Percentiles rank a stretch among this genome's conserved stretches.
Conservation (phyloP, 2,329 filamentous ascomycete species). For the Neophaeococcomyces mojaviensis region DNA sequence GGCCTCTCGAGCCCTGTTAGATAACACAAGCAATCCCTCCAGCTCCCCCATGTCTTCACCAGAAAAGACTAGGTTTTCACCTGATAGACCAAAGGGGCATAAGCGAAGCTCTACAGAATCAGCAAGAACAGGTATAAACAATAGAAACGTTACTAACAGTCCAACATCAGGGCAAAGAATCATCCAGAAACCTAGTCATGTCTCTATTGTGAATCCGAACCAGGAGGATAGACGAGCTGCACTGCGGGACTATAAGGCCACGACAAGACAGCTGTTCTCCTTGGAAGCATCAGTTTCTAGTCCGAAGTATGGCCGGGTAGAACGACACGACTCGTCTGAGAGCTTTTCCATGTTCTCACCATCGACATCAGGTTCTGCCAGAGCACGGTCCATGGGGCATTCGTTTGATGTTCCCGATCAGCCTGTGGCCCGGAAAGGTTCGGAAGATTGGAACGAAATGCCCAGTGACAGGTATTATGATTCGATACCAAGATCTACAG, state of each 20-base stretch:
- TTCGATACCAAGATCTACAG: constrained; percentile 1
- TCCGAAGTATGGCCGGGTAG: constrained; percentile 31
- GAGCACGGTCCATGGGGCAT: constrained; percentile 44
- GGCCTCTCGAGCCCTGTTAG: constrained; percentile 18
- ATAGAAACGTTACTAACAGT: neutral
- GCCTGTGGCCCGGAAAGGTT: neutral
- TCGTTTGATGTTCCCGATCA: constrained; percentile 35
- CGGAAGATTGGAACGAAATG: constrained; percentile 5
- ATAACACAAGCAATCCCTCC: constrained; percentile 5
- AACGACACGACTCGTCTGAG: constrained; percentile 51
- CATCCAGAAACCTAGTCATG: neutral
- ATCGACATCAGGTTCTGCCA: constrained; percentile 51
- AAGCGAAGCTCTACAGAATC: constrained; percentile 4
- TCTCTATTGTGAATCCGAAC: constrained; percentile 14
- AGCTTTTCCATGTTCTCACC: constrained; percentile 59
- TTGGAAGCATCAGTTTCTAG: constrained; percentile 36
- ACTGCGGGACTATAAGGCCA: constrained; percentile 42
- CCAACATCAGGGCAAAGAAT: neutral
- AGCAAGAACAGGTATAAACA: neutral
- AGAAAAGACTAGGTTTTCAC: constrained; percentile 1
- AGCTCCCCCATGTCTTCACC: constrained; percentile 5
- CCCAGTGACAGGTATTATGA: constrained; percentile 10
- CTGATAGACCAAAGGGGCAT: neutral
- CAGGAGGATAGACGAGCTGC: constrained; percentile 37
- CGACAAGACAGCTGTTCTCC: constrained; percentile 43